Conservation (phyloP, 1,284 basidiomycete species). For the Wallemia ichthyophaga region DNA sequence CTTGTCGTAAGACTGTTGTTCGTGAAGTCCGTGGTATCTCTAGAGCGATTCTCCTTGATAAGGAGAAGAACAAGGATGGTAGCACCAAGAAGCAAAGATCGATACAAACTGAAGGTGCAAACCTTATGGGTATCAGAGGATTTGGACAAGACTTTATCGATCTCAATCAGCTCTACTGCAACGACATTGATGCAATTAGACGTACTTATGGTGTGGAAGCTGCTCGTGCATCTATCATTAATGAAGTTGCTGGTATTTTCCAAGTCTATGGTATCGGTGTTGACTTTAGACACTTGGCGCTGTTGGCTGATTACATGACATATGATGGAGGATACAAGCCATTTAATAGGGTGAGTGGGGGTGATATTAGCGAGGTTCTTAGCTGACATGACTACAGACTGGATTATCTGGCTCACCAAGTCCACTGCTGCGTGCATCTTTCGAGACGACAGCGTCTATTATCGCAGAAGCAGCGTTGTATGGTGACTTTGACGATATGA, state of each 20-base stretch:
- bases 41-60: constrained; percentile 42
- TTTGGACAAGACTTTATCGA: constrained; percentile 58
- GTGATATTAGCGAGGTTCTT: constrained; percentile 45
- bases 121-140: constrained; percentile 73
- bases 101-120: constrained; percentile 86
- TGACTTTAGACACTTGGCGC: constrained; percentile 85
- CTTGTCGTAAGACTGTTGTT: constrained; percentile 50
- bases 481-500: constrained; percentile 92
- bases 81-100: constrained; percentile 64
- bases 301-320: constrained; percentile 95
- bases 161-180: constrained; percentile 69
- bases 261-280: constrained; percentile 99
- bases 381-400: background rate
- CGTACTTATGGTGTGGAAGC: constrained; percentile 95
- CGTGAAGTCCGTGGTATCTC: constrained; percentile 57
- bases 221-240: constrained; percentile 70
- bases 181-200: constrained; percentile 88
- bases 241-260: constrained; percentile 73
- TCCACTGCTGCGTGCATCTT: constrained; percentile 90
- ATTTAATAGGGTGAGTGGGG: constrained; percentile 96
- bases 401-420: constrained; percentile 12
- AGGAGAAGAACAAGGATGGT: constrained; percentile 32
- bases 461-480: constrained; percentile 94
- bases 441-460: constrained; percentile 98
- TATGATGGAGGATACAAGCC: constrained; percentile 87